Percentiles rank a stretch among this genome's conserved stretches.
Evolutionary conservation across 495 filamentous ascomycete genomes (phyloP).

Genomic region (Penicillium canariense): DNA sequence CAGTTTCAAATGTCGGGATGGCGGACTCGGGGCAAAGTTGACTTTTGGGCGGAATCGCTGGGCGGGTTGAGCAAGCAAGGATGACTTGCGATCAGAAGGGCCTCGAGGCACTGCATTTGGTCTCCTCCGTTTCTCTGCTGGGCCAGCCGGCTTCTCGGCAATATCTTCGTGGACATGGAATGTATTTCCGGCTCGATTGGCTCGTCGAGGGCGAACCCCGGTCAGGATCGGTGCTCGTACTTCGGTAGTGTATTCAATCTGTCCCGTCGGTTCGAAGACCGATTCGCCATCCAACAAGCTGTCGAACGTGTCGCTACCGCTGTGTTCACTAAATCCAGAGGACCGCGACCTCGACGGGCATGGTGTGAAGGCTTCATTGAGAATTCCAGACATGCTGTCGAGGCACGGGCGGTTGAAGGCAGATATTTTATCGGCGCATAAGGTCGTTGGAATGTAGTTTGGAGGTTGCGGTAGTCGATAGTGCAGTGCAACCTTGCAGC

Average conservation of each 20-base stretch:
- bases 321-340: constrained; percentile 16
- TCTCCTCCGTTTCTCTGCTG: constrained; percentile 16
- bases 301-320: constrained; percentile 21
- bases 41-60: constrained; percentile 41
- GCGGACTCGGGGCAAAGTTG: constrained; percentile 25
- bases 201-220: constrained; percentile 33
- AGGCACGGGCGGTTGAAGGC: background rate
- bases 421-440: constrained; percentile 3
- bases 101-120: constrained; percentile 7
- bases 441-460: background rate
- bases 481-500: constrained; percentile 17
- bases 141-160: constrained; percentile 11
- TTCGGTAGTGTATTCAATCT: constrained; percentile 41
- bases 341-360: constrained; percentile 27
- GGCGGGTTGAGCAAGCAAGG: constrained; percentile 42
- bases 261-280: constrained; percentile 29
- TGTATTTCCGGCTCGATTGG: constrained; percentile 20
- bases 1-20: constrained; percentile 9
- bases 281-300: constrained; percentile 26
- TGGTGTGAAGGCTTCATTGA: constrained; percentile 28
- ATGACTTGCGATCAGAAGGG: constrained; percentile 28
- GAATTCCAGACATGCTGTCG: constrained; percentile 27
- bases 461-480: background rate
- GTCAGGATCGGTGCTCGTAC: constrained; percentile 29
- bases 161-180: constrained; percentile 39